Conservation (phyloP, 179 eudicot genomes). For the Silene noctiflora region DNA sequence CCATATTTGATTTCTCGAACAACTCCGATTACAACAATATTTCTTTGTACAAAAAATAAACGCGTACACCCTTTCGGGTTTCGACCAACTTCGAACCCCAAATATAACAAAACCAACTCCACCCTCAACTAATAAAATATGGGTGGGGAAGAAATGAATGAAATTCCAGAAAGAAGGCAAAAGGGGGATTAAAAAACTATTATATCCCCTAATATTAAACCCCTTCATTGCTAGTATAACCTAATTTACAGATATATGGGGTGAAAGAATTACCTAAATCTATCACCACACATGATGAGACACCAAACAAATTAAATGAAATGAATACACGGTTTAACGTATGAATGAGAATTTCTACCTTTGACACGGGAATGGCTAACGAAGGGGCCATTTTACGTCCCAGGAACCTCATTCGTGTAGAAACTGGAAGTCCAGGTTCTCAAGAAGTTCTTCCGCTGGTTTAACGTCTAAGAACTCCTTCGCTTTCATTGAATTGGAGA, state of each 20-base stretch:
- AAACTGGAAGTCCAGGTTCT: conserved; percentile 70
- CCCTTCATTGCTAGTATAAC: conserved; percentile 29
- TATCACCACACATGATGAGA: conserved; percentile 27
- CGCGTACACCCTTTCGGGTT: conserved; percentile 10
- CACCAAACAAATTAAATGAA: conserved; percentile 29
- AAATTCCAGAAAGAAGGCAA: conserved; percentile 14
- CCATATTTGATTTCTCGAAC: conserved; percentile 14
- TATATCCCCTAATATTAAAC: conserved; percentile 8
- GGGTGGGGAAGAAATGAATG: conserved; percentile 29
- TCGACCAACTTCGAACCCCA: conserved; percentile 17
- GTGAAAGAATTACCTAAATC: conserved; percentile 32
- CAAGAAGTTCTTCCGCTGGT: conserved; percentile 60
- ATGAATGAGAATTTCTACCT: conserved; percentile 3
- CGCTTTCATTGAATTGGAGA: conserved; percentile 45
- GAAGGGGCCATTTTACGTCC: not conserved
- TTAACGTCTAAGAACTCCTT: conserved; percentile 61
- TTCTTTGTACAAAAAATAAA: conserved; percentile 30
- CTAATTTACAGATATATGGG: conserved; percentile 35
- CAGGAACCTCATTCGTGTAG: conserved; percentile 47
- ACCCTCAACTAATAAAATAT: conserved; percentile 10
- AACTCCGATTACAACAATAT: conserved; percentile 21
- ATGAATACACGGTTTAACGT: not conserved
- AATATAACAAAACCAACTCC: conserved; percentile 5
- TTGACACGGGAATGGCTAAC: conserved; percentile 17
- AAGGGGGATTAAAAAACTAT: conserved; percentile 15